Evolutionary conservation across 331 rosid species (phyloP).

Genomic region (Malus hybrid): DNA sequence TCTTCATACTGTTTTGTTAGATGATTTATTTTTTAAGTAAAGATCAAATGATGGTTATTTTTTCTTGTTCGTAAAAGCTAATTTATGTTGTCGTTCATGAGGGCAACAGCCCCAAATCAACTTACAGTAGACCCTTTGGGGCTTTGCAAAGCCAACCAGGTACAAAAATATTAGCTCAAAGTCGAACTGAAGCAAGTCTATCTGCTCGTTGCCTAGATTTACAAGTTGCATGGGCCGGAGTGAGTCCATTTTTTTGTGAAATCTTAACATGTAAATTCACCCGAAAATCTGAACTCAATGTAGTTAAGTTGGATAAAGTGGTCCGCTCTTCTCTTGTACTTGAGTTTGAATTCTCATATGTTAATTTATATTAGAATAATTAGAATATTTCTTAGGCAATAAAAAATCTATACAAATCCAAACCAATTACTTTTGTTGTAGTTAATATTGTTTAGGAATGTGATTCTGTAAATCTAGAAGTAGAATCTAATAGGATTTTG

Average conservation of each 20-base stretch:
- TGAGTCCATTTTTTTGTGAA: too few relatives aligned
- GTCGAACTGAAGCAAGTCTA: background rate
- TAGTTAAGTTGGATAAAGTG: background rate
- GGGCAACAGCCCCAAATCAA: background rate
- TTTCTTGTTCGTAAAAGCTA: background rate
- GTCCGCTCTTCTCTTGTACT: too few relatives aligned
- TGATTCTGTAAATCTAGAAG: too few relatives aligned
- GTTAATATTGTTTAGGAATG: too few relatives aligned
- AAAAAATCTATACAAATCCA: too few relatives aligned
- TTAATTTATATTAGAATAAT: too few relatives aligned
- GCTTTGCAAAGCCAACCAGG: background rate
- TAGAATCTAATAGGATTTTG: too few relatives aligned
- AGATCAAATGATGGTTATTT: background rate
- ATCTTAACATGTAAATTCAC: background rate
- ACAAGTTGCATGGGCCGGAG: background rate
- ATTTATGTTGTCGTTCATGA: background rate
- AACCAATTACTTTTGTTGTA: too few relatives aligned
- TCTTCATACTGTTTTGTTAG: background rate
- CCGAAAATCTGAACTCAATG: fast-evolving
- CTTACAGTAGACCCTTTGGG: background rate
- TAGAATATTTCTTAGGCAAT: too few relatives aligned
- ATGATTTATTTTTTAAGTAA: background rate
- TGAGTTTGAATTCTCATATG: too few relatives aligned
- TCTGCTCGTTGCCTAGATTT: background rate
- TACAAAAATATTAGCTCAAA: background rate